phyloP scores from a whole-genome alignment of 495 filamentous ascomycete genomes.

The Parmelia sp. region DNA sequence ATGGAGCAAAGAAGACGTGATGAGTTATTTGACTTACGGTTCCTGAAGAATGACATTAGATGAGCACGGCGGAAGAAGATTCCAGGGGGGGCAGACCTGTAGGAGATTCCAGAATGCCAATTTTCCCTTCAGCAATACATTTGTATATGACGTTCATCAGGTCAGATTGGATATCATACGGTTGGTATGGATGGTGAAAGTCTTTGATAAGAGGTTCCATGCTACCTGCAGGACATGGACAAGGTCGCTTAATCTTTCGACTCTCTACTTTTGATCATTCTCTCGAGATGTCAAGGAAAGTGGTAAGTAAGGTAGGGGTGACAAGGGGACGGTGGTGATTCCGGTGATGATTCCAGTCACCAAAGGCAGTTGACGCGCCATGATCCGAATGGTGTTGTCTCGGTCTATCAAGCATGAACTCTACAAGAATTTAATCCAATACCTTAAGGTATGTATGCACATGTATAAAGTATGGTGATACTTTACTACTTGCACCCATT shows the following conservation, averaged over 20 bases:
- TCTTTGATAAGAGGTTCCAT: conserved; percentile 31
- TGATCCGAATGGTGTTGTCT: not conserved
- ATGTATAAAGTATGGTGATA: not conserved
- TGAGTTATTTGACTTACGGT: conserved; percentile 41
- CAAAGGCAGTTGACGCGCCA: conserved; percentile 7
- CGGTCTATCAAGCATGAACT: not conserved
- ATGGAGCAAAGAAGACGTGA: conserved; percentile 2
- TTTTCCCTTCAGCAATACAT: conserved; percentile 69
- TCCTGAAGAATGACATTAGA: conserved; percentile 25
- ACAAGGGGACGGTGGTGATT: not conserved
- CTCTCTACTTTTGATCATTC: not conserved
- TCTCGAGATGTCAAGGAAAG: not conserved
- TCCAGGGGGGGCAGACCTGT: conserved; percentile 50
- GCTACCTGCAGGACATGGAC: not conserved
- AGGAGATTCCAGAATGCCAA: conserved; percentile 91
- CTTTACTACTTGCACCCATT: no score
- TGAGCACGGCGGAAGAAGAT: not conserved
- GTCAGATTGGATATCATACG: conserved; percentile 81
- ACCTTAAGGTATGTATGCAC: no score
- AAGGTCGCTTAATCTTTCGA: not conserved
- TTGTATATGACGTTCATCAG: conserved; percentile 87
- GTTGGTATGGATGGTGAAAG: conserved; percentile 89
- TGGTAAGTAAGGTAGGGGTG: not conserved
- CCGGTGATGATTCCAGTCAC: not conserved
- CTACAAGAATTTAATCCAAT: not conserved